Percentiles rank a stretch among this genome's conserved stretches.
These are phyloP conservation scores for Eucalyptus marginata DNA, from an alignment of 345 rosid species.

Conservation along the genomic window DNA sequence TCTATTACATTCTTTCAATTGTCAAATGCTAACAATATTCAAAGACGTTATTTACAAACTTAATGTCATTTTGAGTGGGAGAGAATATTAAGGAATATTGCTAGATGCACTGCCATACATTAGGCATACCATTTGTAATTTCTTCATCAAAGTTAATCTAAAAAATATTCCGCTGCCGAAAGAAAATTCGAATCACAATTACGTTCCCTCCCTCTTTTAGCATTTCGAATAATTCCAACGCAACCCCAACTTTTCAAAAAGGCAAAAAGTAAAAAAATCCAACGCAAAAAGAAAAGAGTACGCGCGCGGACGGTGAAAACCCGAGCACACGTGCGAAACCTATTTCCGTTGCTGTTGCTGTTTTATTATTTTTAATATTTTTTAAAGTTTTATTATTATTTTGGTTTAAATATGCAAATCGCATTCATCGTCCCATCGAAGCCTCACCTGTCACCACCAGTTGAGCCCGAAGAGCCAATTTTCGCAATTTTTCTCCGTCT, in stretches of 20 bases:
- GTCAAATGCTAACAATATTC: not conserved
- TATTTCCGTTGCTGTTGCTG: too few species aligned
- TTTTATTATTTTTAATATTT: rapidly evolving
- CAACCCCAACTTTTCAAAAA: not conserved
- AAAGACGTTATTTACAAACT: rapidly evolving
- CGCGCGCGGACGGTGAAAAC: not conserved
- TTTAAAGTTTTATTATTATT: not conserved
- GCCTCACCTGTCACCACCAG: not conserved
- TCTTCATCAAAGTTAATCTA: not conserved
- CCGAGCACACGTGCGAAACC: not conserved
- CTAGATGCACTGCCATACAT: rapidly evolving
- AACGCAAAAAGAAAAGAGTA: not conserved
- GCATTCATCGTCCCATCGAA: not conserved
- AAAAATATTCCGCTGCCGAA: not conserved
- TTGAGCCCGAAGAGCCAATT: not conserved
- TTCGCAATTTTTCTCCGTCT: not conserved
- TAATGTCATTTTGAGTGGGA: rapidly evolving
- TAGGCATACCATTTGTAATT: not conserved
- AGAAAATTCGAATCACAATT: not conserved
- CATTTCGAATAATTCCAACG: not conserved
- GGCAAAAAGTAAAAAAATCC: not conserved
- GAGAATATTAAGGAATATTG: not conserved
- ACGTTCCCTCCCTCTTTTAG: not conserved
- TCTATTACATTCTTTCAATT: not conserved
- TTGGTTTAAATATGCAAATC: not conserved